Conservation (phyloP, 108 stramenopile genomes). For the Discostella stelligeroides region DNA sequence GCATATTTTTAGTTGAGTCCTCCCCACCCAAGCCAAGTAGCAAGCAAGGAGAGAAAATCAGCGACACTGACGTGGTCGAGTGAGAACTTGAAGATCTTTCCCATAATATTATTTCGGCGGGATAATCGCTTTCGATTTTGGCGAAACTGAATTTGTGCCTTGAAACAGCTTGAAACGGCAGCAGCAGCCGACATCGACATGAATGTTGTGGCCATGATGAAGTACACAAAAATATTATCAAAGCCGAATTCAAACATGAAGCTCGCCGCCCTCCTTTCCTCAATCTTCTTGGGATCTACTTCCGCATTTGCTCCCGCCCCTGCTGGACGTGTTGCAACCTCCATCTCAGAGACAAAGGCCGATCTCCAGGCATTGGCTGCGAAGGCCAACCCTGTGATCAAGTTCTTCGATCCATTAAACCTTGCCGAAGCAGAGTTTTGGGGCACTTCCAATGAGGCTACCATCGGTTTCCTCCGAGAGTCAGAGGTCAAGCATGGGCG, state of each 20-base stretch:
- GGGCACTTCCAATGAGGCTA: slow-evolving; percentile 42
- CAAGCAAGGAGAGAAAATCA: too few relatives aligned
- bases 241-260: slow-evolving; percentile 29
- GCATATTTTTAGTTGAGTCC: too few relatives aligned
- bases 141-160: not conserved
- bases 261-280: slow-evolving; percentile 31
- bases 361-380: slow-evolving; percentile 44
- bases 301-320: slow-evolving; percentile 35
- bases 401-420: slow-evolving; percentile 49
- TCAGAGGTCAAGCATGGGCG: slow-evolving; percentile 59
- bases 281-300: slow-evolving; percentile 25
- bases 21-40: too few relatives aligned
- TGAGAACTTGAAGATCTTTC: not conserved
- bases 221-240: too few relatives aligned
- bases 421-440: slow-evolving; percentile 52
- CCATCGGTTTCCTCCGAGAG: slow-evolving; percentile 54
- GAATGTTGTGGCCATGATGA: too few relatives aligned
- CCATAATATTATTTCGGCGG: not conserved
- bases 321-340: not conserved
- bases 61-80: not conserved
- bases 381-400: slow-evolving; percentile 45
- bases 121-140: not conserved
- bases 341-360: slow-evolving; percentile 29
- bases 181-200: not conserved
- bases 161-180: not conserved